Percentiles rank a stretch among this genome's conserved stretches.
Conservation (phyloP, 164 flowering plant species). For the grape (Vitis vinifera) region ASM3070453v1 NC_081809.1:3257001-3257500, state of each 20-base stretch:
- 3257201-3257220: background rate
- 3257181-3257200: constrained; percentile 10
- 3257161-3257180: background rate
- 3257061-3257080: constrained; percentile 80
- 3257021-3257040: constrained; percentile 73
- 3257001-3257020: constrained; percentile 94
- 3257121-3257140: constrained; percentile 56
- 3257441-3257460: background rate
- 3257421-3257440: background rate
- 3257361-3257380: background rate
- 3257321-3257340: background rate
- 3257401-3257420: background rate
- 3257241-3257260: constrained; percentile 3
- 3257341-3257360: background rate
- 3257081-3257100: constrained; percentile 82
- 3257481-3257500: no score
- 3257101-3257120: constrained; percentile 83
- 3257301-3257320: background rate
- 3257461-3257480: background rate
- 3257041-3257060: constrained; percentile 69
- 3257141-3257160: constrained; percentile 21
- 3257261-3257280: background rate
- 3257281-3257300: background rate
- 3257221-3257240: background rate
- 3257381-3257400: background rate